phyloP scores from a whole-genome alignment of 176 grass and related monocot genomes.

The Oryza meridionalis region DNA sequence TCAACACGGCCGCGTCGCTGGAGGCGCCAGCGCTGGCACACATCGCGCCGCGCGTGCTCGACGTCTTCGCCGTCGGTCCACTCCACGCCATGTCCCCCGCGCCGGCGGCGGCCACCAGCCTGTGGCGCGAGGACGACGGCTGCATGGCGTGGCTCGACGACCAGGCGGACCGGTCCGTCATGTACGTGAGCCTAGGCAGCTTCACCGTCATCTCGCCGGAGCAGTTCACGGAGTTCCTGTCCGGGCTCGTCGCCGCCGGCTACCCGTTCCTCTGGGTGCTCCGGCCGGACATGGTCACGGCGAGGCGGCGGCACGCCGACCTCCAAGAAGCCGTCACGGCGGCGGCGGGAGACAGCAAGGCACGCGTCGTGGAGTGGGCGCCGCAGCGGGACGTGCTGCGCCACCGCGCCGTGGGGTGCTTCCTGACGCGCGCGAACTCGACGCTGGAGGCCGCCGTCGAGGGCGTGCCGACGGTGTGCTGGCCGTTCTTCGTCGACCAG shows the following conservation, averaged over 20 bases:
- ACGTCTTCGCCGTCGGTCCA: constrained; percentile 50
- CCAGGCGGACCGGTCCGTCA: not conserved
- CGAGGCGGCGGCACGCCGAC: too few relatives aligned
- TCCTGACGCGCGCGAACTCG: not conserved
- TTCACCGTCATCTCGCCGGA: not conserved
- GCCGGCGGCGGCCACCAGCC: not conserved
- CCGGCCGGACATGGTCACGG: too few relatives aligned
- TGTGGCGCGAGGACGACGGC: not conserved
- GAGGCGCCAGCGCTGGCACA: constrained; percentile 32
- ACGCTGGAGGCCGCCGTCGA: not conserved
- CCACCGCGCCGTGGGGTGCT: not conserved
- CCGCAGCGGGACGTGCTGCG: not conserved
- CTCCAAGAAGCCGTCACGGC: too few relatives aligned
- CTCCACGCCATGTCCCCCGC: constrained; percentile 40
- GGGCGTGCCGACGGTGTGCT: not conserved
- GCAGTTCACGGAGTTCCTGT: not conserved
- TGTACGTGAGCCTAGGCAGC: not conserved
- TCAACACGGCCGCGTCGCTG: constrained; percentile 53
- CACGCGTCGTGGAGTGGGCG: not conserved
- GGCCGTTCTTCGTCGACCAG: not conserved
- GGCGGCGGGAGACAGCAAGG: not conserved
- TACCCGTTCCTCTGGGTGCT: too few relatives aligned
- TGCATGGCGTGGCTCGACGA: not conserved
- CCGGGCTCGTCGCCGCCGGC: not conserved
- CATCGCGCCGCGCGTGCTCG: constrained; percentile 17